Conservation (phyloP, 2,329 filamentous ascomycete genomes). For the Ceratocystis destructans region DNA sequence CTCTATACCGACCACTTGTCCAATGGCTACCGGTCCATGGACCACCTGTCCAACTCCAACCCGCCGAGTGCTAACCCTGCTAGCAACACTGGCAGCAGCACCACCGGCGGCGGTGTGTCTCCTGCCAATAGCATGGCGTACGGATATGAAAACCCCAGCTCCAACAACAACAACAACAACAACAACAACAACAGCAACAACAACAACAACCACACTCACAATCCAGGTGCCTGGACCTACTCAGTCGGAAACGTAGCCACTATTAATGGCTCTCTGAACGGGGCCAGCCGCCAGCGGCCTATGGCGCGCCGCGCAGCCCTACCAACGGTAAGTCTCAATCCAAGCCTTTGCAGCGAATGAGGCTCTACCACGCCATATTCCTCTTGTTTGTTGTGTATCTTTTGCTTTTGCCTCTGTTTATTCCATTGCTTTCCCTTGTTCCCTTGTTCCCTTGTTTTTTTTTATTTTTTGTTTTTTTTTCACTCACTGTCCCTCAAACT, state of each 20-base stretch:
- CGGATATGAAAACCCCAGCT: slow-evolving; percentile 56
- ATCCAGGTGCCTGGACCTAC: slow-evolving; percentile 49
- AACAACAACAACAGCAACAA: too few species aligned
- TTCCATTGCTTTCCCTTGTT: too few species aligned
- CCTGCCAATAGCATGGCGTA: slow-evolving; percentile 32
- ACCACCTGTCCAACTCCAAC: slow-evolving; percentile 26
- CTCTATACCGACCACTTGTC: slow-evolving; percentile 57
- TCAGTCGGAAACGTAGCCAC: slow-evolving; percentile 51
- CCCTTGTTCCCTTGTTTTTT: too few species aligned
- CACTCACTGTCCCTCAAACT: slow-evolving; percentile 4
- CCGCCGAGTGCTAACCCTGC: slow-evolving; percentile 21
- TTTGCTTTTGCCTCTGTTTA: too few species aligned
- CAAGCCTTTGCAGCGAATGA: slow-evolving; percentile 1
- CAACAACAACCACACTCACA: too few species aligned
- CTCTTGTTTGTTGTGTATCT: too few species aligned
- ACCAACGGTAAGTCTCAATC: slow-evolving; percentile 50
- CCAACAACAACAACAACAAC: slow-evolving; percentile 23
- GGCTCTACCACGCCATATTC: too few species aligned
- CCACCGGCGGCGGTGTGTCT: slow-evolving; percentile 23
- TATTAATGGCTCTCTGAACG: slow-evolving; percentile 50
- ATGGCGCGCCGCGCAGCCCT: slow-evolving; percentile 47
- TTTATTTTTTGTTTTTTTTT: background rate
- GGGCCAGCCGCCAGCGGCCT: slow-evolving; percentile 42
- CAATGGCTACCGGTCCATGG: slow-evolving; percentile 48
- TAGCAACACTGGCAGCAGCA: slow-evolving; percentile 22